A percentile compares a stretch with the other conserved stretches of the same genome.
phyloP scores from a whole-genome alignment of 768 basidiomycete genomes.

The Chalciporus chontae region DNA sequence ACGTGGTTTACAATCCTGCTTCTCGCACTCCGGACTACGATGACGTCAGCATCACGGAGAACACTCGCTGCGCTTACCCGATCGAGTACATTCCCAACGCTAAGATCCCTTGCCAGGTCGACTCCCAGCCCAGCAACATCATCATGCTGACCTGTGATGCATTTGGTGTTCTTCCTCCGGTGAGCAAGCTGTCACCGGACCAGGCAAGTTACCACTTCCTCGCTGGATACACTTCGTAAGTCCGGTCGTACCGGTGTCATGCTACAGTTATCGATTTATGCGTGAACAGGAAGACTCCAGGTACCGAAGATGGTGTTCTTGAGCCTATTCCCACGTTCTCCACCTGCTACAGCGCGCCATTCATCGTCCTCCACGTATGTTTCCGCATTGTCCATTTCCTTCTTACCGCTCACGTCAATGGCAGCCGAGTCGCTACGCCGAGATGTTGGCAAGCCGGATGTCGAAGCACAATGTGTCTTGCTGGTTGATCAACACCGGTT shows the following conservation, averaged over 20 bases:
- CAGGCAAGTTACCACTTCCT: slow-evolving; percentile 98
- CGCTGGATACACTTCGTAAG: slow-evolving; percentile 91
- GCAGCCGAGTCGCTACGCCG: slow-evolving; percentile 88
- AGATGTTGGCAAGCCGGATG: slow-evolving; percentile 97
- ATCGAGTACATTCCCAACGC: slow-evolving; percentile 98
- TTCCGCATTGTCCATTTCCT: not conserved
- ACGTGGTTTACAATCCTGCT: slow-evolving; percentile 91
- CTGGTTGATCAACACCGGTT: slow-evolving; percentile 99
- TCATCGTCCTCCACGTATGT: slow-evolving; percentile 92
- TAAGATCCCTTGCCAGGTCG: slow-evolving; percentile 85
- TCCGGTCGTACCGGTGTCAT: slow-evolving; percentile 2
- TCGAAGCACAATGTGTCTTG: slow-evolving; percentile 82
- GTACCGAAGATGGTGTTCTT: slow-evolving; percentile 95
- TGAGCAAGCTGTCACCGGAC: slow-evolving; percentile 86
- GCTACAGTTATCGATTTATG: slow-evolving; percentile 17
- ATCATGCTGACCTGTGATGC: slow-evolving; percentile 98
- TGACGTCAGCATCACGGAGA: slow-evolving; percentile 95
- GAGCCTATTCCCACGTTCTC: slow-evolving; percentile 99
- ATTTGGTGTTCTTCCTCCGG: slow-evolving; percentile 96
- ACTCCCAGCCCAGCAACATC: slow-evolving; percentile 88
- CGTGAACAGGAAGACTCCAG: slow-evolving; percentile 81
- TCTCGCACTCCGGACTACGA: slow-evolving; percentile 90
- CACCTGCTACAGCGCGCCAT: slow-evolving; percentile 98
- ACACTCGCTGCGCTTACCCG: slow-evolving; percentile 98
- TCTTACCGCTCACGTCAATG: slow-evolving; percentile 1